phyloP scores from a whole-genome alignment of 805 yeast genomes.

The Metschnikowia amazonensis region DNA sequence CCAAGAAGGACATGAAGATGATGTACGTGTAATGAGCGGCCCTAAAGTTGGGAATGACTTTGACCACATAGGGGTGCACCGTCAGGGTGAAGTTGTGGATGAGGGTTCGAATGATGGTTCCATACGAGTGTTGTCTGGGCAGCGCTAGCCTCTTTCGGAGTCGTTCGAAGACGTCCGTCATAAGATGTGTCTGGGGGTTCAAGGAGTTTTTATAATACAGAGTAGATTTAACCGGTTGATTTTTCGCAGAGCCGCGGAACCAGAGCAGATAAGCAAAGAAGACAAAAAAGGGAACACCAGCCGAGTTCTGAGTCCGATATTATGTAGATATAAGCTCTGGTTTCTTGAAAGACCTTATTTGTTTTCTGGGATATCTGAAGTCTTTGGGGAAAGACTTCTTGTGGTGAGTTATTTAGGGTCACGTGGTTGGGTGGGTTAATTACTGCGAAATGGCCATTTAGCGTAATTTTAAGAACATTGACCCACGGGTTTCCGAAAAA shows the following conservation, averaged over 20 bases:
- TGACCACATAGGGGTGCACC: constrained; percentile 40
- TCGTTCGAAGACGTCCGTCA: constrained; percentile 1
- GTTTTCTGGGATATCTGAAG: no score
- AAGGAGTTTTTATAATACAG: not conserved
- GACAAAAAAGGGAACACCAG: no score
- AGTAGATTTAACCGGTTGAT: not conserved
- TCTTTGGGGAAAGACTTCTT: no score
- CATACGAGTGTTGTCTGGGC: not conserved
- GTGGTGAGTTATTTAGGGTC: no score
- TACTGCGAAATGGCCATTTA: not conserved
- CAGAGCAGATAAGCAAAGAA: no score
- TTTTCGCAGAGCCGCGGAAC: not conserved
- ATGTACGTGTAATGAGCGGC: constrained; percentile 76
- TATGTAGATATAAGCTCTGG: no score
- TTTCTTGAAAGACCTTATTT: no score
- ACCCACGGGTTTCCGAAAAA: no score
- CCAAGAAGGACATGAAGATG: constrained; percentile 51
- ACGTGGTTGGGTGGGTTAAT: not conserved
- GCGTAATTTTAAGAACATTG: not conserved
- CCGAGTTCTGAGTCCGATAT: no score
- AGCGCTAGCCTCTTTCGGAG: constrained; percentile 1
- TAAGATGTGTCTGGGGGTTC: not conserved
- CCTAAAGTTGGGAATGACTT: constrained; percentile 49
- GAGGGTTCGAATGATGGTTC: constrained; percentile 25
- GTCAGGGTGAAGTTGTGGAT: constrained; percentile 34